Evolutionary conservation across 2,329 filamentous ascomycete species (phyloP).

Genomic region (Alternaria panax): DNA sequence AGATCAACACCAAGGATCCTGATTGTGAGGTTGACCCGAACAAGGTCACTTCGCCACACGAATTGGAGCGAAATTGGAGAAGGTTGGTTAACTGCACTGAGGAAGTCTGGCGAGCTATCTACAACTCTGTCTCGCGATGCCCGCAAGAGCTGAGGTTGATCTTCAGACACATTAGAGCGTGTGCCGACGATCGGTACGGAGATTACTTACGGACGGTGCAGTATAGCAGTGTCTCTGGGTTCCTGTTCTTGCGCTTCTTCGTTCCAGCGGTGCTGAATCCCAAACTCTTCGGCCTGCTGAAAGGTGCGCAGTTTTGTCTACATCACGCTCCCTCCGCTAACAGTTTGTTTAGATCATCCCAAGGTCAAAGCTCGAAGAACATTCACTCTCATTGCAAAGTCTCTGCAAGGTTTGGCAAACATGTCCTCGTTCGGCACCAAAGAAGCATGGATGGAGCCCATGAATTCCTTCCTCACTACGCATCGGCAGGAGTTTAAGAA

Average conservation of each 20-base stretch:
- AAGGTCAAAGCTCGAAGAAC: constrained; percentile 83
- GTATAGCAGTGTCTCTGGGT: constrained; percentile 94
- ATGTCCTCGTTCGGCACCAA: constrained; percentile 91
- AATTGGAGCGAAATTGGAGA: constrained; percentile 84
- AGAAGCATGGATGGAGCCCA: constrained; percentile 98
- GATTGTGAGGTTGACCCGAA: constrained; percentile 97
- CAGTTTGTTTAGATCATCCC: constrained; percentile 70
- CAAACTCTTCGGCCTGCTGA: constrained; percentile 86
- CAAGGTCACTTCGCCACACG: constrained; percentile 70
- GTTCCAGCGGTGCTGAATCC: constrained; percentile 96
- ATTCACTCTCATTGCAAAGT: constrained; percentile 90
- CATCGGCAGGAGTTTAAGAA: constrained; percentile 83
- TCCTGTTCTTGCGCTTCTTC: constrained; percentile 92
- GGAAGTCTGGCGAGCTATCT: constrained; percentile 85
- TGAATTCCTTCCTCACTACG: constrained; percentile 84
- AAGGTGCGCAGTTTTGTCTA: constrained; percentile 57
- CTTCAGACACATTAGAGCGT: constrained; percentile 88
- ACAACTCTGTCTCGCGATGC: constrained; percentile 74
- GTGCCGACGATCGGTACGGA: constrained; percentile 92
- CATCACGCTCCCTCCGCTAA: constrained; percentile 15
- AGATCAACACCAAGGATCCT: constrained; percentile 89
- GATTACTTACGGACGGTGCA: constrained; percentile 88
- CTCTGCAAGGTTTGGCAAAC: constrained; percentile 88
- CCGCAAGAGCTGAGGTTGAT: constrained; percentile 84
- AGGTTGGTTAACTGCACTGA: constrained; percentile 78